Conservation (phyloP, 768 basidiomycete genomes). For the Phanerochaete sordida region DNA sequence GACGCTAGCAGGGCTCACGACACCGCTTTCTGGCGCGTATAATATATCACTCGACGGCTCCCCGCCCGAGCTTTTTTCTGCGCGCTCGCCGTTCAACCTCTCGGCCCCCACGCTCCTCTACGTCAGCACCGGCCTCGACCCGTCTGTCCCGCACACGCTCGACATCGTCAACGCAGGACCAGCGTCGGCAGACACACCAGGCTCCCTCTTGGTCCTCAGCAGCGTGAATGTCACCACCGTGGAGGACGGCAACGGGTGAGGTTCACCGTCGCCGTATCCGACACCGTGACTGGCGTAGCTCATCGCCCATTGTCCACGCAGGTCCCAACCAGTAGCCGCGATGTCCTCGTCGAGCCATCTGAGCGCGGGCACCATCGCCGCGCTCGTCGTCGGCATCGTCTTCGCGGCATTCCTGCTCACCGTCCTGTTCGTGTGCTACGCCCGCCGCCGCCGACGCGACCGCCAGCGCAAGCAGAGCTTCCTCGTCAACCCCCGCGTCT, state of each 20-base stretch:
- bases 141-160: slow-evolving; percentile 44
- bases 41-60: slow-evolving; percentile 47
- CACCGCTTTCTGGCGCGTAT: slow-evolving; percentile 54
- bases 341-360: slow-evolving; percentile 23
- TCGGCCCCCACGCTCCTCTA: slow-evolving; percentile 57
- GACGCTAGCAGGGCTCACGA: slow-evolving; percentile 55
- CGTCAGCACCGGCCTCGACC: slow-evolving; percentile 58
- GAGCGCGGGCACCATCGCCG: slow-evolving; percentile 61
- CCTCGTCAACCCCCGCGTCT: slow-evolving; percentile 24
- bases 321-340: slow-evolving; percentile 8
- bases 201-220: slow-evolving; percentile 45
- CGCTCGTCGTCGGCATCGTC: slow-evolving; percentile 53
- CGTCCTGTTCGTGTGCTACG: slow-evolving; percentile 42
- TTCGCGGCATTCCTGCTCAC: slow-evolving; percentile 46
- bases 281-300: neutral
- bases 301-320: neutral
- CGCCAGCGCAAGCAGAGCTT: slow-evolving; percentile 24
- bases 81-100: slow-evolving; percentile 44
- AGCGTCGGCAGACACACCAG: slow-evolving; percentile 8
- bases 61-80: slow-evolving; percentile 28
- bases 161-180: slow-evolving; percentile 53
- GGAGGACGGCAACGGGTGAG: slow-evolving; percentile 33
- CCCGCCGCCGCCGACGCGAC: slow-evolving; percentile 41
- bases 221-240: slow-evolving; percentile 49
- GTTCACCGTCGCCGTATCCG: slow-evolving; percentile 4